phyloP scores from a whole-genome alignment of 495 filamentous ascomycete species.

The Daldinia concentrica region DNA sequence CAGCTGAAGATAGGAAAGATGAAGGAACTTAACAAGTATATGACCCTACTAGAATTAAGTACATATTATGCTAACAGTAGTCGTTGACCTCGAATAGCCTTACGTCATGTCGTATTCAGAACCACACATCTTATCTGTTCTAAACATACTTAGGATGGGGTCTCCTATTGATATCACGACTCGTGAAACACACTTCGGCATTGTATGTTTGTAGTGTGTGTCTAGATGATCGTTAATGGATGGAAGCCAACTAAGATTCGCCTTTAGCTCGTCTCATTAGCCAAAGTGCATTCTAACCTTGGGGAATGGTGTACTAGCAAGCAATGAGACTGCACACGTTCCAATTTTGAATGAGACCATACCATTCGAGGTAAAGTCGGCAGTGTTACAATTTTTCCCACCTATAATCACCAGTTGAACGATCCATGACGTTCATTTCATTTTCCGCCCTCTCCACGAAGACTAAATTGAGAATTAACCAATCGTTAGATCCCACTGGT shows the following conservation, averaged over 20 bases:
- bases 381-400: background rate
- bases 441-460: background rate
- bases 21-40: background rate
- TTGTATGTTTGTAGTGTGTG: background rate
- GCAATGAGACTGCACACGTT: background rate
- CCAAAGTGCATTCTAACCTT: background rate
- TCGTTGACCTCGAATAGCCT: conserved; percentile 12
- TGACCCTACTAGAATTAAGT: background rate
- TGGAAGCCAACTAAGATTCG: conserved; percentile 1
- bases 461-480: background rate
- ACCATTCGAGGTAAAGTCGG: background rate
- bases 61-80: conserved; percentile 9
- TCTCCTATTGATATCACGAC: conserved; percentile 17
- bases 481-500: background rate
- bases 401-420: background rate
- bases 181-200: conserved; percentile 12
- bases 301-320: background rate
- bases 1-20: background rate
- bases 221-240: conserved; percentile 7
- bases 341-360: conserved; percentile 3
- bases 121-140: background rate
- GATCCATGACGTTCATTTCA: conserved; percentile 4
- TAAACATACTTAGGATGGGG: background rate
- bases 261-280: conserved; percentile 8
- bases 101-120: background rate